phyloP scores from a whole-genome alignment of 2,329 filamentous ascomycete species.

The Myotisia sp. region DNA sequence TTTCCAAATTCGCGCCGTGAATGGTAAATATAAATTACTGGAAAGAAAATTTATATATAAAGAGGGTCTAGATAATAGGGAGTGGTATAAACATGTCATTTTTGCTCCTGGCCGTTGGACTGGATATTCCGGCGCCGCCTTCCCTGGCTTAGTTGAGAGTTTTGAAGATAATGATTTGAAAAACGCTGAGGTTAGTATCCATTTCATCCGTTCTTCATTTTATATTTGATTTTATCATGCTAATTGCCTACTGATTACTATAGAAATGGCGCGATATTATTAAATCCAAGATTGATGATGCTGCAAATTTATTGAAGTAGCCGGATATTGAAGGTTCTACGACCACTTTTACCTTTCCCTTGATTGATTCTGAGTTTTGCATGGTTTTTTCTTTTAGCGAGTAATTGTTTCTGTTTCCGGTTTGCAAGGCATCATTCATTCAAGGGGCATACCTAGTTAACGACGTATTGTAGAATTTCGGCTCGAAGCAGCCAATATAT shows the following conservation, averaged over 20 bases:
- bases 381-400: no score
- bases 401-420: no score
- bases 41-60: constrained; percentile 68
- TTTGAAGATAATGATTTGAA: constrained; percentile 38
- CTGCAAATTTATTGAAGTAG: background rate
- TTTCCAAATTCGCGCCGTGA: constrained; percentile 50
- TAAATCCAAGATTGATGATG: constrained; percentile 20
- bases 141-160: constrained; percentile 49
- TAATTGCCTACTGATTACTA: background rate
- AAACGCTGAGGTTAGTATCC: constrained; percentile 39
- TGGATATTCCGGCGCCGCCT: constrained; percentile 65
- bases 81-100: constrained; percentile 91
- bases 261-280: constrained; percentile 31
- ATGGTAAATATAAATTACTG: constrained; percentile 68
- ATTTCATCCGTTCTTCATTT: background rate
- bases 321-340: background rate
- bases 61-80: constrained; percentile 60
- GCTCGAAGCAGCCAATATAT: no score
- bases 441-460: no score
- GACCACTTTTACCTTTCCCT: no score
- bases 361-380: no score
- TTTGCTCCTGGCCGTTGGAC: constrained; percentile 89
- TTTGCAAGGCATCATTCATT: no score
- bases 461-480: no score
- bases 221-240: background rate